Base-by-base conservation (phyloP, 1,284 basidiomycete species). In the Takashimella tepidaria region DNA sequence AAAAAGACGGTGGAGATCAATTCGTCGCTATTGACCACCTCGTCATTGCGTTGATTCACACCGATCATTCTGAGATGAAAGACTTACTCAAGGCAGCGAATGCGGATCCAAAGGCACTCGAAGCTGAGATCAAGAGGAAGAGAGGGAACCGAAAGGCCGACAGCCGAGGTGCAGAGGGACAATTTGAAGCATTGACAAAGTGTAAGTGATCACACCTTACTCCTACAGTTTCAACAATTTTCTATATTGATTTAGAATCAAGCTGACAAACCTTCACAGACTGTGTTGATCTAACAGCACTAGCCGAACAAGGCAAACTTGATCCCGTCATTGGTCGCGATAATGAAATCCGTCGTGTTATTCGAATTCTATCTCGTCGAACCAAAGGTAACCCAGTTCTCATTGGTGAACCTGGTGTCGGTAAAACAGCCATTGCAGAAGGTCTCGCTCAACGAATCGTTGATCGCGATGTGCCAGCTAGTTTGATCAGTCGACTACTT, bases 371-470 rank as follows among this genome's bases (percentile, higher is more conserved):
- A 24, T 88, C 85, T 52, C 78, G 88, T 74, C 80, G 87, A 26
- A 79, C 77, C 54, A 80, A 81, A 71, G 80, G 79, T 60, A 82
- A 81, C 62, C 79, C 81, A 3, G 79, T 81, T 21, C 71, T 82
- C n/a, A 81, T 82, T 55, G 81, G 80, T 48, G 90, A 95, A 73
- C 91, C 92, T 20, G 91, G 91, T 77, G 90, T 93, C 45, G 91
- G 91, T 21, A 95, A 93, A 76, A 92, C 91, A 0, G 86, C 92
- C 41, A 90, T 98, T 54, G 92, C 87, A 13, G 96, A 98, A 79
- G 93, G 92, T 42, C 84, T 98, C 13, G 95, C 96, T 0, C 93
- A 97, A 72, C 85, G 96, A 51, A 96, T 97, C 58, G 85, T 97
- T 68, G 92, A 95, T 67, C 85, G 92, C 51, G 92, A 97, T 74